Percentiles rank a stretch among this genome's conserved stretches.
These are phyloP conservation scores for Oemleria cerasiformis DNA, from an alignment of 306 rosid species.

Conservation along the genomic window DNA sequence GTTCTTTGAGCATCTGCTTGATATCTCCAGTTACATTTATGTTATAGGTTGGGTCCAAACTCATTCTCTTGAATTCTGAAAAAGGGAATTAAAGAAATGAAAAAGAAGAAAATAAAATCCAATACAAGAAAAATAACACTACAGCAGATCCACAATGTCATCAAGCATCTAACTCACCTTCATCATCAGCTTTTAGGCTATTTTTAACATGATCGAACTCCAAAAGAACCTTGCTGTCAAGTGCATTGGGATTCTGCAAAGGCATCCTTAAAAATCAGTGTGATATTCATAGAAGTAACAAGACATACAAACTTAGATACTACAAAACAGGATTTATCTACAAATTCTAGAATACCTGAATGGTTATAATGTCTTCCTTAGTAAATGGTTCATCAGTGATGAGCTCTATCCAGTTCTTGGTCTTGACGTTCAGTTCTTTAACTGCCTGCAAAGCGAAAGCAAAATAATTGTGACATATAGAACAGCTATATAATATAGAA, in stretches of 20 bases:
- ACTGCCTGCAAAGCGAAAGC: constrained; percentile 53
- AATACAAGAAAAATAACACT: constrained; percentile 4
- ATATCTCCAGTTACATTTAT: constrained; percentile 87
- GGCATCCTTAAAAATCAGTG: constrained; percentile 19
- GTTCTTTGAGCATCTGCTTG: constrained; percentile 88
- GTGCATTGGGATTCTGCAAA: constrained; percentile 92
- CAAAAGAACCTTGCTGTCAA: constrained; percentile 73
- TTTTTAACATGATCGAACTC: constrained; percentile 92
- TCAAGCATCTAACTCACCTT: constrained; percentile 54
- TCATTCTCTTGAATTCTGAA: constrained; percentile 68
- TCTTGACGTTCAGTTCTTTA: constrained; percentile 89
- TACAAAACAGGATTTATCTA: constrained; percentile 16
- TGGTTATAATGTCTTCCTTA: constrained; percentile 81
- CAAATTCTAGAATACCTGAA: constrained; percentile 58
- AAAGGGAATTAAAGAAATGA: constrained; percentile 21
- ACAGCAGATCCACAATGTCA: constrained; percentile 20
- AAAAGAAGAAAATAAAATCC: background rate
- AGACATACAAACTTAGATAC: background rate
- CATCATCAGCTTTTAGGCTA: constrained; percentile 74
- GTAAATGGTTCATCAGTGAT: constrained; percentile 89
- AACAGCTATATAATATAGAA: background rate
- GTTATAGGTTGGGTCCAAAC: constrained; percentile 71
- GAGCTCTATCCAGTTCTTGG: constrained; percentile 97
- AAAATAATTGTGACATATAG: background rate
- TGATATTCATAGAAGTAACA: constrained; percentile 21